Percentiles rank a stretch among this genome's conserved stretches.
Evolutionary conservation across 179 eudicot genomes (phyloP).

Genomic region (Amaranthus tricolor): DNA sequence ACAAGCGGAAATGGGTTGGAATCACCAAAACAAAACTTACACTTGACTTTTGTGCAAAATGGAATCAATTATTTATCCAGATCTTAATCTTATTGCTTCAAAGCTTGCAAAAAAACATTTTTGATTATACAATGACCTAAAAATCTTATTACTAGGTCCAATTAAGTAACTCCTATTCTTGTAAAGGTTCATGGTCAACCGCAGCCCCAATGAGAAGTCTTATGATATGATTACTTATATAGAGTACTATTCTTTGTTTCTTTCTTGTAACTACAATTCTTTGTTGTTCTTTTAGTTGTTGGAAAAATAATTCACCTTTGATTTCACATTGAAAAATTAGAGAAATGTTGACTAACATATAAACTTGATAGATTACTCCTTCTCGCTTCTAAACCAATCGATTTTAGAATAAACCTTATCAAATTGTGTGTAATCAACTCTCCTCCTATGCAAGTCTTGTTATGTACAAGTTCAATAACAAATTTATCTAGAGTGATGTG

Average conservation of each 20-base stretch:
- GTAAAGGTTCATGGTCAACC: constrained; percentile 28
- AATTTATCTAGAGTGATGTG: too few relatives aligned
- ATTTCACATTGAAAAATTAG: too few relatives aligned
- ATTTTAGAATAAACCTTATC: too few relatives aligned
- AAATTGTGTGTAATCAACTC: too few relatives aligned
- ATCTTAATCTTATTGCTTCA: background rate
- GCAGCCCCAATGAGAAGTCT: background rate
- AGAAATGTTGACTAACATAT: too few relatives aligned
- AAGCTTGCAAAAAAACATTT: constrained; percentile 19
- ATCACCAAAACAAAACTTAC: background rate
- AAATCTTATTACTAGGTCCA: constrained; percentile 11
- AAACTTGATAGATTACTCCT: too few relatives aligned
- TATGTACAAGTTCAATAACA: too few relatives aligned
- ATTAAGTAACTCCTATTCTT: constrained; percentile 12
- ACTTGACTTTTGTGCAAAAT: background rate
- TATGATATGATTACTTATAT: background rate
- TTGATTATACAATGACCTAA: constrained; percentile 8
- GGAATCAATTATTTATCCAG: background rate
- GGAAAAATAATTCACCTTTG: too few relatives aligned
- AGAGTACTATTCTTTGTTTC: background rate
- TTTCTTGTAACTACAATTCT: background rate
- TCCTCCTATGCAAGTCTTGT: too few relatives aligned
- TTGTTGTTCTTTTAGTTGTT: too few relatives aligned
- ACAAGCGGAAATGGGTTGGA: constrained; percentile 31
- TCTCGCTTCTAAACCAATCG: too few relatives aligned